These are phyloP conservation scores for Pseudohyphozyma bogoriensis DNA, from an alignment of 768 basidiomycete species.

Conservation along the genomic window DNA sequence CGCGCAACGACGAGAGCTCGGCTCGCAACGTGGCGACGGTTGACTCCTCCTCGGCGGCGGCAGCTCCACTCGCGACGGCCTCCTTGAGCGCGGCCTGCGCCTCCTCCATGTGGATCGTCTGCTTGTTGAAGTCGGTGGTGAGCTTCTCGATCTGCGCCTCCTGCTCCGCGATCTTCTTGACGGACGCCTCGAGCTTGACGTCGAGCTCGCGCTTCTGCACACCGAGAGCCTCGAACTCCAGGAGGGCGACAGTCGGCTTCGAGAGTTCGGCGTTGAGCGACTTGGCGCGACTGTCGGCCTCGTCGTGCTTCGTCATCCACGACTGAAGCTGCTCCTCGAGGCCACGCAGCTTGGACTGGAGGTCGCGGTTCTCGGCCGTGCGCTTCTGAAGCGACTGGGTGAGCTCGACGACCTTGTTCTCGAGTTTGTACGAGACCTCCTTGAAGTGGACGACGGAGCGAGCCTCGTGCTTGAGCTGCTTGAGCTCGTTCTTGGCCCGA, in stretches of 20 bases:
- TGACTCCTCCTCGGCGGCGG: constrained; percentile 66
- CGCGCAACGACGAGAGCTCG: constrained; percentile 82
- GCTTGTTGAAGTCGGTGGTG: constrained; percentile 61
- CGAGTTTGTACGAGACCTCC: constrained; percentile 91
- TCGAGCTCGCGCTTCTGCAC: constrained; percentile 68
- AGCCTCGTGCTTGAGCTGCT: constrained; percentile 73
- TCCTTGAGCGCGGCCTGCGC: constrained; percentile 51
- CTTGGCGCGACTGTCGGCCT: constrained; percentile 63
- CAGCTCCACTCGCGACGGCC: constrained; percentile 34
- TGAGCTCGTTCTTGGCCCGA: constrained; percentile 74
- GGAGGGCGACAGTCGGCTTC: constrained; percentile 58
- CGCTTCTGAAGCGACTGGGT: constrained; percentile 86
- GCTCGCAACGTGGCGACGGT: constrained; percentile 81
- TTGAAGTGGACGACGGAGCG: constrained; percentile 97
- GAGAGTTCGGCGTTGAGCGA: constrained; percentile 61
- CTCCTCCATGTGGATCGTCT: constrained; percentile 63
- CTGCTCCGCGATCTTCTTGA: constrained; percentile 63
- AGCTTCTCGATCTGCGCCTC: constrained; percentile 73
- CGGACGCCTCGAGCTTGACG: constrained; percentile 64
- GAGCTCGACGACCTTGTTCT: constrained; percentile 98
- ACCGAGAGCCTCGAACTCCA: constrained; percentile 63
- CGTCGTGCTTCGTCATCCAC: constrained; percentile 80
- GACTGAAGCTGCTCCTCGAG: constrained; percentile 76
- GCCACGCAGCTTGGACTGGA: constrained; percentile 61
- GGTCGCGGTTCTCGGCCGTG: constrained; percentile 78